These are phyloP conservation scores for Tanacetum coccineum DNA, from an alignment of 129 eudicot genomes.

Conservation along the genomic window DNA sequence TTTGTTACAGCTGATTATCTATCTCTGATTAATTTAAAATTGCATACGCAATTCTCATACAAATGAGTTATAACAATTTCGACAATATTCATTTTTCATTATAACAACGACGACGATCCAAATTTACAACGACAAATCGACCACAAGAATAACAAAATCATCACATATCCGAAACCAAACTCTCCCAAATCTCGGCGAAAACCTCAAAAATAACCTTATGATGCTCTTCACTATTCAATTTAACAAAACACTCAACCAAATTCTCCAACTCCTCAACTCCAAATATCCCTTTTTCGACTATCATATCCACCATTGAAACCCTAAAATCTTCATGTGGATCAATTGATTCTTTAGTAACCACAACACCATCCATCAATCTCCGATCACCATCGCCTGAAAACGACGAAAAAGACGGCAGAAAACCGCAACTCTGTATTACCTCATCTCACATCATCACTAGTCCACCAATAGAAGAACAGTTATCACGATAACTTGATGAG, in stretches of 20 bases:
- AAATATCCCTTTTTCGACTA: constrained; percentile 65
- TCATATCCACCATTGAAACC: constrained; percentile 93
- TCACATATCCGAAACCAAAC: constrained; percentile 35
- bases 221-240: constrained; percentile 56
- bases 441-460: constrained; percentile 40
- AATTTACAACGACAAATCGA: neutral
- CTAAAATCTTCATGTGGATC: constrained; percentile 81
- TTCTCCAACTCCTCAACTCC: constrained; percentile 59
- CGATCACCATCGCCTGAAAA: constrained; percentile 32
- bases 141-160: too few relatives aligned
- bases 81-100: too few relatives aligned
- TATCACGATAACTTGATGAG: constrained; percentile 29
- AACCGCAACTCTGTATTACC: too few relatives aligned
- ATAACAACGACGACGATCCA: neutral
- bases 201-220: constrained; percentile 63
- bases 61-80: too few relatives aligned
- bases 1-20: too few relatives aligned
- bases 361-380: constrained; percentile 40
- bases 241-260: constrained; percentile 59
- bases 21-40: too few relatives aligned
- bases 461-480: constrained; percentile 38
- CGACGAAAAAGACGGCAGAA: constrained; percentile 48
- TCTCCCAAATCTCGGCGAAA: constrained; percentile 72
- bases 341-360: constrained; percentile 62
- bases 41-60: too few relatives aligned